Base-by-base conservation (phyloP, 192 early-diverging fungal genomes). In the Spizellomyces punctatus region DNA sequence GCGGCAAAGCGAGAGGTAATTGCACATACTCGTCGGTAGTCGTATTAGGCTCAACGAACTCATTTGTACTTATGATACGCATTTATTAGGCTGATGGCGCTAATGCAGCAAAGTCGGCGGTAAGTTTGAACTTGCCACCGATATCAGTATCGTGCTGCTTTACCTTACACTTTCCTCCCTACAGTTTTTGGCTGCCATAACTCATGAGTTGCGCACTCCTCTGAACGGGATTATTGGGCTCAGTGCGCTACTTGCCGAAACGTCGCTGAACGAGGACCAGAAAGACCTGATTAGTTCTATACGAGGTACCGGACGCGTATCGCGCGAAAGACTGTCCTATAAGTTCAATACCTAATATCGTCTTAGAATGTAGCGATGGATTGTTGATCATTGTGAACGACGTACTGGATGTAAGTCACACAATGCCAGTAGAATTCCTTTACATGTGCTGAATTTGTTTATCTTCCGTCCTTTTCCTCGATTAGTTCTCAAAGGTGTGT, bases 361-460 rank as follows among this genome's bases (percentile, higher is more conserved):
- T 61, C 16, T 12, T 47, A 36, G 63, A 75, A 12, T 75, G 73
- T 46, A 54, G 48, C 12, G 73, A 75, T 41, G 73, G 73, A 16
- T 60, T 75, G 8, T 27, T 68, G 7, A 69, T 75, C 46, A 67
- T 75, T 36, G 60, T 75, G 54, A 75, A 75, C 44, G 73, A 68
- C 48, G 66, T 63, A 54, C 45, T 75, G 10, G 8, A 56, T 46
- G n/a, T 36, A 36, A 36, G 27, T 36, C 27, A 3, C 27, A 36
- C 27, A 36, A 3, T 36, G 27, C 3, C 27, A 36, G 27, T 2
- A 36, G 27, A 36, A 36, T 0, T 36, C 27, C 27, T 36, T 36
- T 36, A 36, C 27, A 3, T 3, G 27, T 36, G 3, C 27, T 36
- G 27, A 36, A 36, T 36, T 36, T 36, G 27, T 36, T 36, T 36